These are phyloP conservation scores for Eugenia klotzschiana DNA, from an alignment of 441 rosid genomes.

Conservation along the genomic window DNA sequence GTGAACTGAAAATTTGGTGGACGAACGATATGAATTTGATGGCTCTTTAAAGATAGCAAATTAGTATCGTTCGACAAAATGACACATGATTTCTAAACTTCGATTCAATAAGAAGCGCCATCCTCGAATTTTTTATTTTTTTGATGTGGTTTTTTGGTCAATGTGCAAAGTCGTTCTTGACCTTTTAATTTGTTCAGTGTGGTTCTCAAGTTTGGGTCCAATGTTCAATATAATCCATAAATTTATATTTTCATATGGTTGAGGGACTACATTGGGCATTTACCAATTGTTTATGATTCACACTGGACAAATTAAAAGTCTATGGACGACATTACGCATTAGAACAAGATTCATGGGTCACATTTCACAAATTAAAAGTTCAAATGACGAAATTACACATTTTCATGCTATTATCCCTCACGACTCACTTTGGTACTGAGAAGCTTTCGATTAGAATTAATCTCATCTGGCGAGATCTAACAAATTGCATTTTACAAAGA, in stretches of 20 bases:
- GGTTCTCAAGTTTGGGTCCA: too few species aligned
- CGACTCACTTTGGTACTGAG: too few species aligned
- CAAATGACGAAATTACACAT: accelerated
- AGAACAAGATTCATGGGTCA: accelerated
- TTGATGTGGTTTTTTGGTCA: accelerated
- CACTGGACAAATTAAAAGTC: not conserved
- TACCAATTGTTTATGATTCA: accelerated
- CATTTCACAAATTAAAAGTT: not conserved
- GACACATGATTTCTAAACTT: not conserved
- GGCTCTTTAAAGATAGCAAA: not conserved
- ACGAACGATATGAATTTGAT: not conserved
- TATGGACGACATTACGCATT: not conserved
- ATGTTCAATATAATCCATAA: too few species aligned
- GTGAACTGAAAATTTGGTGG: not conserved
- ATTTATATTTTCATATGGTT: too few species aligned
- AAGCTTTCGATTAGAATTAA: too few species aligned
- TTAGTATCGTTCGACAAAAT: not conserved
- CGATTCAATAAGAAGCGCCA: accelerated
- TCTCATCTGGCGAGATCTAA: too few species aligned
- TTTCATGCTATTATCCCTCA: not conserved
- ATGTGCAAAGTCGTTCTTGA: not conserved
- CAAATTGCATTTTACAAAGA: not conserved
- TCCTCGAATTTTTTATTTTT: not conserved
- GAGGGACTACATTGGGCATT: not conserved
- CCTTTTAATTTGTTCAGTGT: too few species aligned